Evolutionary conservation across 2,329 filamentous ascomycete species (phyloP), one percentile per base, ranked within the genome.

Genomic region (Pyricularia sp.): DNA sequence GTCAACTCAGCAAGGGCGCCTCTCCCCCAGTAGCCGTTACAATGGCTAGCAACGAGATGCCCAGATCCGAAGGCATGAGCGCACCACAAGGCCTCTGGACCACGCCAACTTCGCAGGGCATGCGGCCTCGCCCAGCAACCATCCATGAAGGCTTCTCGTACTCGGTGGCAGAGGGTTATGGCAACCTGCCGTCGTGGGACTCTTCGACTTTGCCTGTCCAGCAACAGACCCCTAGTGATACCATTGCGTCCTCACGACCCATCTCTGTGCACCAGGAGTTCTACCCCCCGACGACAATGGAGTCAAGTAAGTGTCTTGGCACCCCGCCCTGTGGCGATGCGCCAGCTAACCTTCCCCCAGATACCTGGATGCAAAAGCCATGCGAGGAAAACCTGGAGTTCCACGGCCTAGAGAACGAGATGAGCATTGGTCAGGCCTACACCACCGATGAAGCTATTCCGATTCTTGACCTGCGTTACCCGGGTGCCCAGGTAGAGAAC

Each of bases 111-210:
- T 79, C 85, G 59, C 83, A 85, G 68, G 78, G 81, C 70, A 76
- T 81, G 72, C 81, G 84, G 71, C 84, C 83, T 65, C 82, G 85
- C 58, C 86, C 86, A 68, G 84, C 84, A 63, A 87, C 86, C 58
- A 87, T 88, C 69, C 85, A 88, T 72, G 86, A 88, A 74, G 85
- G 83, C 67, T 88, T 88, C 74, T 85, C 85, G 23, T 89, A 86
- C 77, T 86, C 83, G 73, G 79, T 86, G 71, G 81, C 81, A 50
- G 85, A 86, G 71, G 82, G 85, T 64, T 86, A 82, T 71, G 80
- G 81, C 64, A 79, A 82, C 4, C 75, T 88, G 64, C 80, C 84
- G 20, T 81, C 84, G 2, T 89, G 86, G 87, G 86, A 88, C 73
- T 81, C 85, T 28, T 83, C 84, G 55, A 81, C 80, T 4, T 76